phyloP scores from a whole-genome alignment of 1,284 basidiomycete species.

The Laetiporus sulphureus region DNA sequence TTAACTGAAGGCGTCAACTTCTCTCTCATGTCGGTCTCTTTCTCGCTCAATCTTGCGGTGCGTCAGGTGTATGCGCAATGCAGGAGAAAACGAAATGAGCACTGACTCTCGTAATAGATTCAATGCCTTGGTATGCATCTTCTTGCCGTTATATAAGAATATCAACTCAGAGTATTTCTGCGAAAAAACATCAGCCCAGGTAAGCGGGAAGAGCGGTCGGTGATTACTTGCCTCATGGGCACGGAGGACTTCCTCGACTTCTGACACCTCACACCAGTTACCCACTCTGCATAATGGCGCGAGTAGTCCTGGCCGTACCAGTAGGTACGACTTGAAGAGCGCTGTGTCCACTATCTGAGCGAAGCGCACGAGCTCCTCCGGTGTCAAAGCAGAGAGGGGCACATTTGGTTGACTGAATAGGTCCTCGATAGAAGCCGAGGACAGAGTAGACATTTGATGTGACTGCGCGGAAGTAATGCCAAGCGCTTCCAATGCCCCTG shows the following conservation, averaged over 20 bases:
- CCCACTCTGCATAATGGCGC: conserved; percentile 86
- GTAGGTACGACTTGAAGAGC: conserved; percentile 89
- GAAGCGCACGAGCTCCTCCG: conserved; percentile 77
- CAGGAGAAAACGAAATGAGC: conserved; percentile 2
- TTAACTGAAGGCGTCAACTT: conserved; percentile 80
- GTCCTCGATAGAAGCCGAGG: conserved; percentile 62
- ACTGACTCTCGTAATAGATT: conserved; percentile 74
- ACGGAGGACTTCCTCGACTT: conserved; percentile 86
- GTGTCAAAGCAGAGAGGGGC: conserved; percentile 61
- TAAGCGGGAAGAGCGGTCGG: conserved; percentile 6
- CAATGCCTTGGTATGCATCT: conserved; percentile 91
- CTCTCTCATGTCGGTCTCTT: conserved; percentile 74
- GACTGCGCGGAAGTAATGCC: conserved; percentile 67
- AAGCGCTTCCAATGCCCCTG: conserved; percentile 64
- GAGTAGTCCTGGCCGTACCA: conserved; percentile 77
- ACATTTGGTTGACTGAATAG: conserved; percentile 71
- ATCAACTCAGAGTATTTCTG: conserved; percentile 91
- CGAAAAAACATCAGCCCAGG: not conserved
- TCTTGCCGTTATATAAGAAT: conserved; percentile 89
- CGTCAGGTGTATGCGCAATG: conserved; percentile 1
- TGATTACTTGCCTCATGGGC: conserved; percentile 62
- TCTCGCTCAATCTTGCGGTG: conserved; percentile 60
- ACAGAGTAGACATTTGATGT: conserved; percentile 56
- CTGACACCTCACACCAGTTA: conserved; percentile 96
- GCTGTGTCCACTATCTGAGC: conserved; percentile 96